Percentiles rank a stretch among this genome's conserved stretches.
phyloP scores from a whole-genome alignment of 495 filamentous ascomycete species.

The Aspergillus campestris region DNA sequence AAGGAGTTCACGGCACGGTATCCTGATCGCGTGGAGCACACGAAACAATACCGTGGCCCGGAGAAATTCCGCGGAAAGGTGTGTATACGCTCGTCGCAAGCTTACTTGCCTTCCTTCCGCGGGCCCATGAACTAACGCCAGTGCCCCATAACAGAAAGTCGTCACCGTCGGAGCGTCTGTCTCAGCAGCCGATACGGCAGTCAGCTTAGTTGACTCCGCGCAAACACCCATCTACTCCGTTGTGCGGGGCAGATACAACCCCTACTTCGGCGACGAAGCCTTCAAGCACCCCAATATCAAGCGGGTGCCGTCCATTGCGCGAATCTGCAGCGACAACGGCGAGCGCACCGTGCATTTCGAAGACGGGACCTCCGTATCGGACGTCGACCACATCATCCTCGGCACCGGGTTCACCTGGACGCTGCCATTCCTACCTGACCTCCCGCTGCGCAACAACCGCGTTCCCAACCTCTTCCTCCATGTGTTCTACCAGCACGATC shows the following conservation, averaged over 20 bases:
- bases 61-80: conserved; percentile 33
- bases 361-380: conserved; percentile 37
- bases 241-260: conserved; percentile 37
- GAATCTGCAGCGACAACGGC: conserved; percentile 30
- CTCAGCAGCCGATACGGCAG: conserved; percentile 36
- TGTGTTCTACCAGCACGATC: conserved; percentile 40
- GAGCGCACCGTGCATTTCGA: conserved; percentile 36
- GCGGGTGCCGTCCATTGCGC: conserved; percentile 35
- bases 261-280: conserved; percentile 42
- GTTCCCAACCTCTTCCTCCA: conserved; percentile 49
- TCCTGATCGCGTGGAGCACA: conserved; percentile 29
- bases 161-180: conserved; percentile 35
- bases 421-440: conserved; percentile 43
- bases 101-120: background rate
- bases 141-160: conserved; percentile 23
- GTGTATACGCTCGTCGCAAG: background rate
- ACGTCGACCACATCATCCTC: conserved; percentile 50
- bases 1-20: conserved; percentile 26
- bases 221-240: conserved; percentile 29
- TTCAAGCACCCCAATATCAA: conserved; percentile 44
- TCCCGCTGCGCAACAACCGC: conserved; percentile 43
- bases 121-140: background rate
- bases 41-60: conserved; percentile 33
- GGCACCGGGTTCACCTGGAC: conserved; percentile 51
- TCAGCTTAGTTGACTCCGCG: conserved; percentile 24